phyloP scores from a whole-genome alignment of 176 grass and related monocot genomes.

The Avena sativa region DNA sequence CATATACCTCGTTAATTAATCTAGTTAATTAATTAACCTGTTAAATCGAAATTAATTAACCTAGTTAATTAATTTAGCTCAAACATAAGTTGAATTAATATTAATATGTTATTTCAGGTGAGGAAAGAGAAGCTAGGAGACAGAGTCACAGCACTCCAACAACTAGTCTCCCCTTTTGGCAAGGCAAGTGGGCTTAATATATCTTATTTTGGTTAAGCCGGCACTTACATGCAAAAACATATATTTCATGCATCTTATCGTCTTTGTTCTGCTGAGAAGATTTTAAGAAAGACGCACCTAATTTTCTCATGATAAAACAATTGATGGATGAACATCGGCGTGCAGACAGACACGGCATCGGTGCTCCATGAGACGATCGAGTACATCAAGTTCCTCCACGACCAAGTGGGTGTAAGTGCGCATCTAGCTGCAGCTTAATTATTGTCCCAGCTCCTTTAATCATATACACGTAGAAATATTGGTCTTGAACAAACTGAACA shows the following conservation, averaged over 20 bases:
- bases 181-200: constrained; percentile 58
- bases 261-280: neutral
- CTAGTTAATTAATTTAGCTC: neutral
- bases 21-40: neutral
- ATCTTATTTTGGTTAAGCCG: neutral
- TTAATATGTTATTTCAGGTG: constrained; percentile 60
- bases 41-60: no score
- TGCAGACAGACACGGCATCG: constrained; percentile 96
- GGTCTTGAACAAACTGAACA: neutral
- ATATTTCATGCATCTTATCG: neutral
- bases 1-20: no score
- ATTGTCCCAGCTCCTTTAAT: constrained; percentile 7
- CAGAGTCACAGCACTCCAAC: constrained; percentile 95
- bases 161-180: constrained; percentile 99
- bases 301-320: constrained; percentile 15
- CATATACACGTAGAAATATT: neutral
- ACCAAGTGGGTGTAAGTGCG: constrained; percentile 92
- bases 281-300: constrained; percentile 3
- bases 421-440: constrained; percentile 19
- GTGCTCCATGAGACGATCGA: constrained; percentile 98
- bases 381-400: constrained; percentile 98
- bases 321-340: constrained; percentile 11
- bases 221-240: neutral
- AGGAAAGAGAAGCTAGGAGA: constrained; percentile 99
- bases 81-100: neutral